These are phyloP conservation scores for Chaetomiaceae sp. DNA, from an alignment of 2,329 filamentous ascomycete genomes.

Conservation along the genomic window DNA sequence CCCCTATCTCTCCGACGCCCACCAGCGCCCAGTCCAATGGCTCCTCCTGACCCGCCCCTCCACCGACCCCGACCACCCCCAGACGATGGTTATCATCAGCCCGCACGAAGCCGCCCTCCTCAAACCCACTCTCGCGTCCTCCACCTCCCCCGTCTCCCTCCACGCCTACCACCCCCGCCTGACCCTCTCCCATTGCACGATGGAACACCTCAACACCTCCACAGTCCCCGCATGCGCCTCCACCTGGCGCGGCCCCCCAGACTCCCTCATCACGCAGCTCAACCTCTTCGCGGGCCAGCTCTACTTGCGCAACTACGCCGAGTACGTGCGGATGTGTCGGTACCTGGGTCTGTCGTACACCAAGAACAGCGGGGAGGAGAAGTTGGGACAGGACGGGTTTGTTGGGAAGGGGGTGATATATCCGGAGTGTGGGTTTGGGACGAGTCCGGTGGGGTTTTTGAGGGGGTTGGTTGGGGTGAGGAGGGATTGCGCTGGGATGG, in stretches of 20 bases:
- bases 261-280: constrained; percentile 39
- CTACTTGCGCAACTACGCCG: constrained; percentile 50
- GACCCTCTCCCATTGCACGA: constrained; percentile 16
- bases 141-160: constrained; percentile 34
- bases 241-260: constrained; percentile 38
- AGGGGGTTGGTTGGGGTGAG: constrained; percentile 33
- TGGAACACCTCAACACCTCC: constrained; percentile 19
- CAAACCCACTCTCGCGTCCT: constrained; percentile 35
- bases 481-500: constrained; percentile 14
- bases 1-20: constrained; percentile 27
- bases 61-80: not conserved
- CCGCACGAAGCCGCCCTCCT: constrained; percentile 56
- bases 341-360: constrained; percentile 46
- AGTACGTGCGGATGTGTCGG: constrained; percentile 51
- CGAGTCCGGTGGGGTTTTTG: constrained; percentile 38
- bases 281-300: constrained; percentile 67
- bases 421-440: constrained; percentile 23
- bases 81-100: constrained; percentile 52
- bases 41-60: constrained; percentile 36
- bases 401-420: constrained; percentile 27
- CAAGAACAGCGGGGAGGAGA: constrained; percentile 19
- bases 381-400: constrained; percentile 34
- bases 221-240: constrained; percentile 17
- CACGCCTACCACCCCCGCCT: constrained; percentile 21
- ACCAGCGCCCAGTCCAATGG: constrained; percentile 52